Conservation (phyloP, 305 asterid genomes). For the Solanum chacoense region DNA sequence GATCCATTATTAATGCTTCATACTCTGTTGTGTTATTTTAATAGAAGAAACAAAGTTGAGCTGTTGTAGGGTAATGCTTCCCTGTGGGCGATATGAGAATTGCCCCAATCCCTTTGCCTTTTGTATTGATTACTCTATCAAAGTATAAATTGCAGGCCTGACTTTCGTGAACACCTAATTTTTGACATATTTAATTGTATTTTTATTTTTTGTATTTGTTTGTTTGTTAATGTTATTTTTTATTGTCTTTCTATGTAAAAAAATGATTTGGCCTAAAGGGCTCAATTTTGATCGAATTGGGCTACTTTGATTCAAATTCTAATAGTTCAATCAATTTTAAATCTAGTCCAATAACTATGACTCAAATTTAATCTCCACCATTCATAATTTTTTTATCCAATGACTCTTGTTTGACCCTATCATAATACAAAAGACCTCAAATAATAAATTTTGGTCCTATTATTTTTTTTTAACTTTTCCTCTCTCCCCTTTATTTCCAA, state of each 20-base stretch:
- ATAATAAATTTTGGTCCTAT: too few relatives aligned
- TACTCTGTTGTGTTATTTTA: background rate
- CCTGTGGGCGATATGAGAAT: background rate
- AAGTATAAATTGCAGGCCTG: background rate
- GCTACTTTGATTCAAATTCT: background rate
- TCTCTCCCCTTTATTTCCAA: background rate
- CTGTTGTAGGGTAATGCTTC: background rate
- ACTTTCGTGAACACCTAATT: background rate
- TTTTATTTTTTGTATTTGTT: too few relatives aligned
- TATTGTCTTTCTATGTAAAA: background rate
- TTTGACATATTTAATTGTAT: background rate
- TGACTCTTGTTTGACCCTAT: background rate
- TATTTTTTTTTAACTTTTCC: background rate
- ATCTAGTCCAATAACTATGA: background rate
- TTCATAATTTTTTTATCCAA: background rate
- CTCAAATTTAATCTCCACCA: background rate
- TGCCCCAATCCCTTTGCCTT: background rate
- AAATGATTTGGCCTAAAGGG: background rate
- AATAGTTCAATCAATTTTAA: background rate
- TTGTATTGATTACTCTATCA: background rate
- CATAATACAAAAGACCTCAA: background rate
- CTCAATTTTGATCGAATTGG: background rate
- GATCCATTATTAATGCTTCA: background rate
- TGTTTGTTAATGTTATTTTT: too few relatives aligned
- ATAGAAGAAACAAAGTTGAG: background rate